A percentile compares a stretch with the other conserved stretches of the same genome.
These are phyloP conservation scores for Coemansia sp. DNA, from an alignment of 192 early-diverging fungal species.

Conservation along the genomic window DNA sequence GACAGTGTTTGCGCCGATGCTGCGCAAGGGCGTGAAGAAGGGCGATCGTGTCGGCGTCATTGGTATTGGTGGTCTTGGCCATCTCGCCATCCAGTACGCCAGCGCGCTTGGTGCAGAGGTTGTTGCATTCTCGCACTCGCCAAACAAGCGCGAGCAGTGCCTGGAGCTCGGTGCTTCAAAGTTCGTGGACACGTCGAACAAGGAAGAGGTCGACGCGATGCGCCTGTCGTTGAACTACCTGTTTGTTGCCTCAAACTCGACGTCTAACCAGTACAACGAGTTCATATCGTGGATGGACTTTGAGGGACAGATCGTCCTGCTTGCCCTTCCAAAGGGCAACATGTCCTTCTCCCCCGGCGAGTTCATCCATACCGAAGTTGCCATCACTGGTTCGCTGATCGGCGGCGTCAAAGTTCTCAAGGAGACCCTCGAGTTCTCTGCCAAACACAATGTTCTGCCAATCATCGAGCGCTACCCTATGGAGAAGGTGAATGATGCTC, in stretches of 20 bases:
- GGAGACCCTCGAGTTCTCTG: constrained; percentile 69
- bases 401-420: constrained; percentile 61
- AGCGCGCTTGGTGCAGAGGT: constrained; percentile 53
- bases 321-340: constrained; percentile 53
- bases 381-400: constrained; percentile 66
- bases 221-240: constrained; percentile 40
- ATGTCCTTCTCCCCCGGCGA: constrained; percentile 42
- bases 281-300: constrained; percentile 48
- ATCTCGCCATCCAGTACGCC: constrained; percentile 68
- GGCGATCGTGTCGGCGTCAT: constrained; percentile 61
- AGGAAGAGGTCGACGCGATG: constrained; percentile 25
- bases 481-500: constrained; percentile 60
- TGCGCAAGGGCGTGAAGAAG: constrained; percentile 51
- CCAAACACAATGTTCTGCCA: constrained; percentile 64
- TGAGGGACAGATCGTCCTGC: constrained; percentile 54
- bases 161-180: constrained; percentile 60
- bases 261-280: constrained; percentile 33
- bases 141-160: constrained; percentile 60
- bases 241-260: constrained; percentile 38
- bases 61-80: constrained; percentile 66
- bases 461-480: constrained; percentile 67
- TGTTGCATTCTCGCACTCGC: constrained; percentile 57
- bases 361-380: constrained; percentile 48
- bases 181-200: constrained; percentile 43
- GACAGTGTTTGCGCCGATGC: constrained; percentile 72